These are phyloP conservation scores for Teunomyces stri DNA, from an alignment of 805 yeast genomes.

Conservation along the genomic window DNA sequence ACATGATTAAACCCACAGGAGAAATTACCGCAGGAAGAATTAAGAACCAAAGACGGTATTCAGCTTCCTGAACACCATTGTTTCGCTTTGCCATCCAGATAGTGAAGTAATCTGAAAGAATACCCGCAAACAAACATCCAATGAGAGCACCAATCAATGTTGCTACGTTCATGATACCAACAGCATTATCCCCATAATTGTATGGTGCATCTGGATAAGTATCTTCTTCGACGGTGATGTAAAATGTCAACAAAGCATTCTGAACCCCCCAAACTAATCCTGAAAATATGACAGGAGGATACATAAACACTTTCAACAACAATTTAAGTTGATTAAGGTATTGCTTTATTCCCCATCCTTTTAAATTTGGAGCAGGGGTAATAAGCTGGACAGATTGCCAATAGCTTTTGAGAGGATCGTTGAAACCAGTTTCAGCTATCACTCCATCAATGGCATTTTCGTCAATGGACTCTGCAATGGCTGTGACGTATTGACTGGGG, in stretches of 20 bases:
- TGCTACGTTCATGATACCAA: constrained; percentile 75
- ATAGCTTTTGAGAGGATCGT: constrained; percentile 33
- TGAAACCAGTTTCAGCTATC: constrained; percentile 2
- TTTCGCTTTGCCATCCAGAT: constrained; percentile 59
- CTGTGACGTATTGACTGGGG: not conserved
- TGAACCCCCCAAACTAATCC: constrained; percentile 81
- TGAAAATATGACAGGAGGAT: constrained; percentile 63
- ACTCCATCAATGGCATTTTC: constrained; percentile 1
- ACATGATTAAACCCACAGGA: constrained; percentile 61
- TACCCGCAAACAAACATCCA: constrained; percentile 66
- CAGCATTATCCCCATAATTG: constrained; percentile 61
- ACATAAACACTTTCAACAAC: constrained; percentile 55
- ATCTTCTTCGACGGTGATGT: constrained; percentile 70
- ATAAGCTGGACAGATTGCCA: constrained; percentile 47
- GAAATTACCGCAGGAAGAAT: constrained; percentile 55
- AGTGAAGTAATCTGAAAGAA: constrained; percentile 57
- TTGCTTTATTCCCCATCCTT: constrained; percentile 66
- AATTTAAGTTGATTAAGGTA: constrained; percentile 50
- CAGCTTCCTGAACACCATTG: constrained; percentile 64
- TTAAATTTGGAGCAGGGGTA: constrained; percentile 57
- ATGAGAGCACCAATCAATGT: constrained; percentile 62
- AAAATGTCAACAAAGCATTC: constrained; percentile 73
- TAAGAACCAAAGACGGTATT: constrained; percentile 58
- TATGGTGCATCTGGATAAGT: constrained; percentile 64
- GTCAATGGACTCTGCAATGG: not conserved